A percentile compares a stretch with the other conserved stretches of the same genome.
Evolutionary conservation across 805 yeast genomes (phyloP).

Genomic region (Ogataea saltuana): DNA sequence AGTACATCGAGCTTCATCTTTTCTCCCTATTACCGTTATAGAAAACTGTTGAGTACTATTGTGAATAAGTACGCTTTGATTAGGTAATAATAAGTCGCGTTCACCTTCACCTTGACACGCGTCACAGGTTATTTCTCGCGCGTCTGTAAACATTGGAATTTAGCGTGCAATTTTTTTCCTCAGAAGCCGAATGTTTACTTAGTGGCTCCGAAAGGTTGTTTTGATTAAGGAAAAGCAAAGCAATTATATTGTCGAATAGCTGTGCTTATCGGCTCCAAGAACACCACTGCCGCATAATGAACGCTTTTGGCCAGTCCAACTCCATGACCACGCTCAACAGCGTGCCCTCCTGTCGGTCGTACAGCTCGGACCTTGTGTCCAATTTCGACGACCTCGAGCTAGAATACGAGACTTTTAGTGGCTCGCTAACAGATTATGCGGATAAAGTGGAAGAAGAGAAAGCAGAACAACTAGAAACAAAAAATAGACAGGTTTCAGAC

Average conservation of each 20-base stretch:
- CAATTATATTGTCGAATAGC: no score
- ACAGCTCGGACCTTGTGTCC: conserved; percentile 24
- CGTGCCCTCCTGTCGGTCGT: conserved; percentile 20
- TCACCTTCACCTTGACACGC: background rate
- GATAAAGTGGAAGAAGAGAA: conserved; percentile 14
- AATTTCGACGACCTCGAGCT: conserved; percentile 32
- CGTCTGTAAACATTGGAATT: conserved; percentile 4
- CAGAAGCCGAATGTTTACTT: background rate
- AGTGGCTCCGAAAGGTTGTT: background rate
- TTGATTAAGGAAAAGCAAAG: background rate
- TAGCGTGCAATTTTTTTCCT: background rate
- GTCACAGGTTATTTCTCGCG: background rate
- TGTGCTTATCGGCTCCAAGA: no score
- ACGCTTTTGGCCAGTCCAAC: conserved; percentile 8
- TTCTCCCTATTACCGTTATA: background rate
- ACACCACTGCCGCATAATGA: conserved; percentile 1
- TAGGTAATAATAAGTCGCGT: no score
- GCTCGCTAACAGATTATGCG: conserved; percentile 33
- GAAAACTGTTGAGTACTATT: no score
- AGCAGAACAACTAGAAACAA: background rate
- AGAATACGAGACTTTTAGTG: conserved; percentile 36
- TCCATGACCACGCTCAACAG: background rate
- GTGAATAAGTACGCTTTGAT: no score
- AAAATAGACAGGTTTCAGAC: conserved; percentile 1
- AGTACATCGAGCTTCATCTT: background rate